Conservation (phyloP, 1,284 basidiomycete species). For the Malassezia arunalokei region DNA sequence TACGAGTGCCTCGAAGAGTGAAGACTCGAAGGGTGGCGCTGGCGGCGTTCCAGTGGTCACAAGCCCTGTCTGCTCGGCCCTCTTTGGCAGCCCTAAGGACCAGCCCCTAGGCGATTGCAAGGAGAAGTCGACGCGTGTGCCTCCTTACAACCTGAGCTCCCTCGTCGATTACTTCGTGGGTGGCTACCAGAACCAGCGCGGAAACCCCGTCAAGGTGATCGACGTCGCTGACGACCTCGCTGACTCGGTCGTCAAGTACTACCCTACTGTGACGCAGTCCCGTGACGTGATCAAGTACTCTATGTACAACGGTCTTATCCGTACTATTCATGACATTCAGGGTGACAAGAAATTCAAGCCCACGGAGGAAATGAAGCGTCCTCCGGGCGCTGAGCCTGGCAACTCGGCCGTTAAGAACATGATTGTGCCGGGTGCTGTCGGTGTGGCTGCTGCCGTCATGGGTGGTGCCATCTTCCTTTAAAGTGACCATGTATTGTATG, state of each 20-base stretch:
- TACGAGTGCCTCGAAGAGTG: neutral
- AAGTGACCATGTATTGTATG: neutral
- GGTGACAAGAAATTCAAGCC: constrained; percentile 17
- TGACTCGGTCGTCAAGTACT: constrained; percentile 31
- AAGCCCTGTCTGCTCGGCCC: constrained; percentile 22
- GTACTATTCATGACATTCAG: constrained; percentile 20
- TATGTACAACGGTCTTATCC: constrained; percentile 22
- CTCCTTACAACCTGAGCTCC: constrained; percentile 32
- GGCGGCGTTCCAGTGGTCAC: constrained; percentile 10
- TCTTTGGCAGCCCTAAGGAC: constrained; percentile 20
- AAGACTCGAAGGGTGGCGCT: neutral
- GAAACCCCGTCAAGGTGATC: constrained; percentile 8
- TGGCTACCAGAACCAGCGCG: constrained; percentile 21
- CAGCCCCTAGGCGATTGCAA: constrained; percentile 18
- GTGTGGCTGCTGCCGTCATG: constrained; percentile 28
- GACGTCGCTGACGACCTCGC: constrained; percentile 35
- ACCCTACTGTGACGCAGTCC: constrained; percentile 34
- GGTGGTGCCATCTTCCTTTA: constrained; percentile 40
- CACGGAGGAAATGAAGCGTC: constrained; percentile 13
- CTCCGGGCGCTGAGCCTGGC: constrained; percentile 5
- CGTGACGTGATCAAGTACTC: constrained; percentile 13
- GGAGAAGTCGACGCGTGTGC: constrained; percentile 27
- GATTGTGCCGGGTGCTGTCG: constrained; percentile 15
- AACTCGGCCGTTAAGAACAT: neutral
- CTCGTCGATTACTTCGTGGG: constrained; percentile 30